Percentiles rank a stretch among this genome's conserved stretches.
These are phyloP conservation scores for Penicillium egyptiacum DNA, from an alignment of 495 filamentous ascomycete species.

Conservation along the genomic window DNA sequence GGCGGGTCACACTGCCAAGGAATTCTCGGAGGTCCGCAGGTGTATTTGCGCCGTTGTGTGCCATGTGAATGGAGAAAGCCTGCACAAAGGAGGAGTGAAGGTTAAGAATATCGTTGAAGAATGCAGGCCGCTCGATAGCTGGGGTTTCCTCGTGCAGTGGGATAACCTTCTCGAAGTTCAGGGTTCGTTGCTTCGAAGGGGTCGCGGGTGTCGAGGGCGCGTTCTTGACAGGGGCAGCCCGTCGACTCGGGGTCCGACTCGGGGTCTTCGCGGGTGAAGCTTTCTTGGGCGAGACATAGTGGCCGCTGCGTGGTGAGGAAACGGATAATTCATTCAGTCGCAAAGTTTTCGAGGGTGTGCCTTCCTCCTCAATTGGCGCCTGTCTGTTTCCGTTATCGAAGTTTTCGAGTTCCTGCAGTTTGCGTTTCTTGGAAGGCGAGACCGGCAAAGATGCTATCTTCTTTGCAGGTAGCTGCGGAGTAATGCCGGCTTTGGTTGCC, in stretches of 20 bases:
- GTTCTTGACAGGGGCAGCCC: slow-evolving; percentile 16
- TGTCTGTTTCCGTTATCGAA: slow-evolving; percentile 22
- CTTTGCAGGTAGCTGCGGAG: slow-evolving; percentile 25
- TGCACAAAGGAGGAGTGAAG: slow-evolving; percentile 43
- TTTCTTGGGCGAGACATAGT: slow-evolving; percentile 32
- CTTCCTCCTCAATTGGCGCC: slow-evolving; percentile 21
- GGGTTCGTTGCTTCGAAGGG: slow-evolving; percentile 38
- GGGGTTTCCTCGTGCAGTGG: slow-evolving; percentile 14
- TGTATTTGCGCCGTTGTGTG: slow-evolving; percentile 39
- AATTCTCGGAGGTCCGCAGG: slow-evolving; percentile 46
- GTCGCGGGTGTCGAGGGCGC: slow-evolving; percentile 22
- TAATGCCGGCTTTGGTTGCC: slow-evolving; percentile 44
- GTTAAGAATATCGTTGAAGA: slow-evolving; percentile 37
- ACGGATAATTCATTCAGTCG: slow-evolving; percentile 41
- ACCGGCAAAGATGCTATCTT: slow-evolving; percentile 28
- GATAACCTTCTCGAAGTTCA: slow-evolving; percentile 22
- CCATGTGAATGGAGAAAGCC: slow-evolving; percentile 41
- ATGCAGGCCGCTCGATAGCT: slow-evolving; percentile 29
- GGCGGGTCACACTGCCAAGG: slow-evolving; percentile 38
- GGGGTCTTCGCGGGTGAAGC: slow-evolving; percentile 1
- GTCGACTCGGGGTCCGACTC: slow-evolving; percentile 22
- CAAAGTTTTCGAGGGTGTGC: slow-evolving; percentile 45
- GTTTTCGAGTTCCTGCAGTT: slow-evolving; percentile 45
- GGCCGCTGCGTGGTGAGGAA: slow-evolving; percentile 41
- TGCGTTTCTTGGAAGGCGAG: slow-evolving; percentile 51